Percentiles rank a stretch among this genome's conserved stretches.
Conservation (phyloP, 2,329 filamentous ascomycete genomes). For the Fusarium napiforme region DNA sequence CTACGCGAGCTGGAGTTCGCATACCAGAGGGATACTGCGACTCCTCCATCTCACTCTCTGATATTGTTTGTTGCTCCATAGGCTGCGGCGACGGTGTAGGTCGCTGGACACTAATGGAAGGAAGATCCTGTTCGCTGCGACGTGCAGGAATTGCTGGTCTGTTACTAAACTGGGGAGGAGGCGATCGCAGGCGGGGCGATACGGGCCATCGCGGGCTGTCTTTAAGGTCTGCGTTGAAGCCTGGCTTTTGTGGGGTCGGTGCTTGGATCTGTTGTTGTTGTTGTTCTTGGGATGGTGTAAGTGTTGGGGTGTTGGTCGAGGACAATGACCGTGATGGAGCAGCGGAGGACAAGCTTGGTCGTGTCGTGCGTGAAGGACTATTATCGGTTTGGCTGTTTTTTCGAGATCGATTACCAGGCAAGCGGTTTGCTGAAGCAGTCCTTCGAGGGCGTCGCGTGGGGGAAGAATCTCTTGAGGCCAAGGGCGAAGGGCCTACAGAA, state of each 20-base stretch:
- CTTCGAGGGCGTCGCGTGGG: slow-evolving; percentile 55
- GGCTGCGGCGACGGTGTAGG: slow-evolving; percentile 59
- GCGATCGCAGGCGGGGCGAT: slow-evolving; percentile 81
- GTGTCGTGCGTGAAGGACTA: slow-evolving; percentile 67
- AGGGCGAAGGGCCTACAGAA: slow-evolving; percentile 52
- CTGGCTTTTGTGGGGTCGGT: slow-evolving; percentile 72
- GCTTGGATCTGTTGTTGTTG: slow-evolving; percentile 67
- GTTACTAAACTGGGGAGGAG: slow-evolving; percentile 67
- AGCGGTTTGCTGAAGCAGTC: slow-evolving; percentile 50
- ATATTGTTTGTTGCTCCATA: slow-evolving; percentile 52
- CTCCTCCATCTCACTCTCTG: slow-evolving; percentile 67
- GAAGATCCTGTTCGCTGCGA: slow-evolving; percentile 62
- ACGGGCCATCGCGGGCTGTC: slow-evolving; percentile 78
- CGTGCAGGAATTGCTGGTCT: slow-evolving; percentile 58
- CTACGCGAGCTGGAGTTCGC: slow-evolving; percentile 70
- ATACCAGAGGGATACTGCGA: slow-evolving; percentile 60
- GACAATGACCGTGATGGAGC: slow-evolving; percentile 75
- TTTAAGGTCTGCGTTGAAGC: slow-evolving; percentile 59
- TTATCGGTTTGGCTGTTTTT: slow-evolving; percentile 73
- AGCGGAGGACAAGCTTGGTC: slow-evolving; percentile 66
- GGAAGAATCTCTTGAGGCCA: slow-evolving; percentile 59
- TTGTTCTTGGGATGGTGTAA: slow-evolving; percentile 72
- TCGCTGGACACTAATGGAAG: slow-evolving; percentile 64
- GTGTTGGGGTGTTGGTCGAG: slow-evolving; percentile 72
- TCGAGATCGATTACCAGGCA: slow-evolving; percentile 64